Evolutionary conservation across 2,329 filamentous ascomycete species (phyloP), one percentile per base, ranked within the genome.

Genomic region (Leptoxyphium fumago): DNA sequence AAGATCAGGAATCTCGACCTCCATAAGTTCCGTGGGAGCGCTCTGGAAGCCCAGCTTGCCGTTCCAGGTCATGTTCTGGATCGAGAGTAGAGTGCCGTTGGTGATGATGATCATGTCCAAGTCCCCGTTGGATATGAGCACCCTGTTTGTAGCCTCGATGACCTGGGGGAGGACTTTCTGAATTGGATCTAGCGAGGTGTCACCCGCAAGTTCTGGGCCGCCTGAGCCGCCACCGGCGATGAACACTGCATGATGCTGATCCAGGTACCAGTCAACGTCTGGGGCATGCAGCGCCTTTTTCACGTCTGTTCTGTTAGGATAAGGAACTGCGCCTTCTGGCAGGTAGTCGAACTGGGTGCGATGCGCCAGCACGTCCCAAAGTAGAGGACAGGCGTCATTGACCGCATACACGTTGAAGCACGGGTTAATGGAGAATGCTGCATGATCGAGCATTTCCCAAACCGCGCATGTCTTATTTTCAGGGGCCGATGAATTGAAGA

Each of bases 31-130:
- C 1, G 58, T 58, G 0, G 83, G 84, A 0, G 64, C 61, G 1
- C 61, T 57, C 49, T 78, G 73, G 67, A 89, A 88, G 0, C 84
- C 84, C 42, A 82, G 74, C 38, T 69, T 59, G 5, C 82, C 83
- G 46, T 76, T 75, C 77, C 78, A 89, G 0, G 82, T 87, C 78
- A 88, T 84, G 65, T 87, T 87, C 57, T 89, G 83, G 46, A 88
- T 78, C 1, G 73, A 72, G 6, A 85, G 66, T 9, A 36, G 17
- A 40, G 82, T 82, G 13, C 82, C 83, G 58, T 83, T 82, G 54
- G 71, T 68, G 18, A 80, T 67, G 10, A 85, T 69, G 47, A 83
- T 71, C 56, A 73, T 82, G 62, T 87, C 84, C 10, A 81, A 70
- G 41, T 73, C 65, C 9, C 82, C 84, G 55, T 88, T 82, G 2